Evolutionary conservation across 1,284 basidiomycete species (phyloP).

Genomic region (Farysia itapuensis): DNA sequence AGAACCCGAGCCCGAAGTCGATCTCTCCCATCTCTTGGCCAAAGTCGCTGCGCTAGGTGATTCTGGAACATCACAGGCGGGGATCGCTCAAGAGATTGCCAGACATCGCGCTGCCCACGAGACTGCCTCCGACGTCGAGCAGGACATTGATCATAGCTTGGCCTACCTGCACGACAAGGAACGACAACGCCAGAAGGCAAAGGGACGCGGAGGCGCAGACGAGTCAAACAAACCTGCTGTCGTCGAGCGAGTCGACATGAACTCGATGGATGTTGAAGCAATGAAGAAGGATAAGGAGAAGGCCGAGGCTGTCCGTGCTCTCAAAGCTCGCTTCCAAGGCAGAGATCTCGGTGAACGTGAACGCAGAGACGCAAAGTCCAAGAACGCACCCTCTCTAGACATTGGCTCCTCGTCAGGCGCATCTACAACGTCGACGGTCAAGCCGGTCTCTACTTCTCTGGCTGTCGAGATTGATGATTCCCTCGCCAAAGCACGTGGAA

Average conservation of each 20-base stretch:
- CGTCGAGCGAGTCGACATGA: slow-evolving; percentile 8
- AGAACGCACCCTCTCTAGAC: slow-evolving; percentile 15
- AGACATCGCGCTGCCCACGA: slow-evolving; percentile 24
- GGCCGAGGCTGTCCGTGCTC: slow-evolving; percentile 43
- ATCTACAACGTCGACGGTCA: not conserved
- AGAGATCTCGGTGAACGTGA: slow-evolving; percentile 26
- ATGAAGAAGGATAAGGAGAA: slow-evolving; percentile 44
- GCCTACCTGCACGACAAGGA: slow-evolving; percentile 42
- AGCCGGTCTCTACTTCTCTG: slow-evolving; percentile 3
- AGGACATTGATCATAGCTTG: slow-evolving; percentile 49
- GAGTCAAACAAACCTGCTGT: slow-evolving; percentile 1
- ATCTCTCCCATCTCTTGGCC: slow-evolving; percentile 43
- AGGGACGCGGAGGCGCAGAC: slow-evolving; percentile 10
- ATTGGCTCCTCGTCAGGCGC: slow-evolving; percentile 8
- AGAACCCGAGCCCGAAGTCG: slow-evolving; percentile 55
- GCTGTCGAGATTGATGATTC: slow-evolving; percentile 24
- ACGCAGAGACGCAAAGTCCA: slow-evolving; percentile 3
- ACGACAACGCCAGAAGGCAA: slow-evolving; percentile 17
- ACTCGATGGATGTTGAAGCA: slow-evolving; percentile 29
- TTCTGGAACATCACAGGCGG: slow-evolving; percentile 20
- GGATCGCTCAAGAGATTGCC: slow-evolving; percentile 15
- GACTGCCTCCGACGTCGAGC: slow-evolving; percentile 37
- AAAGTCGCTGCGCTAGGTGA: slow-evolving; percentile 41
- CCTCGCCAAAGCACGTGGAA: slow-evolving; percentile 12
- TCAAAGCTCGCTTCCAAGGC: slow-evolving; percentile 40